These are phyloP conservation scores for Onygenales sp. DNA, from an alignment of 2,329 filamentous ascomycete species.

Conservation along the genomic window DNA sequence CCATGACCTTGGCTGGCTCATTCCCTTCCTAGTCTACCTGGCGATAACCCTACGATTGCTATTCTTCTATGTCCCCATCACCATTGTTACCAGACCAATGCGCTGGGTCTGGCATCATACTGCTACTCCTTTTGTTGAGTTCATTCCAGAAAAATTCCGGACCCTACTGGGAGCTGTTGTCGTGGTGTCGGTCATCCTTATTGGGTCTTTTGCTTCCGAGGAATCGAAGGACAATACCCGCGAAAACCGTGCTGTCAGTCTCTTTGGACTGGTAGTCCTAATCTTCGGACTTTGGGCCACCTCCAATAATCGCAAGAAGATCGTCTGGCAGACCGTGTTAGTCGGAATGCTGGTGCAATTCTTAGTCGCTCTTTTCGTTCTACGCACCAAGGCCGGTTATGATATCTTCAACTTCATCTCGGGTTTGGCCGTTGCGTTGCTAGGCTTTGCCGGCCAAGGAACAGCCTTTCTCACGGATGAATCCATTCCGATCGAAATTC, in stretches of 20 bases:
- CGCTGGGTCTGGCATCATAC: conserved; percentile 59
- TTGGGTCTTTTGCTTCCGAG: conserved; percentile 65
- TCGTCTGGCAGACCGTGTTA: conserved; percentile 67
- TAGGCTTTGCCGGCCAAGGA: conserved; percentile 67
- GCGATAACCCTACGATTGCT: conserved; percentile 63
- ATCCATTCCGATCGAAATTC: conserved; percentile 30
- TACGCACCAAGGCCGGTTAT: conserved; percentile 69
- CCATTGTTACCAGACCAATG: conserved; percentile 57
- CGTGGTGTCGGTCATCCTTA: conserved; percentile 62
- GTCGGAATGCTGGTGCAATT: conserved; percentile 85
- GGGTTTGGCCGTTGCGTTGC: conserved; percentile 58
- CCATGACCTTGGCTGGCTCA: conserved; percentile 66
- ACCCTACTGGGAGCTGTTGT: conserved; percentile 53
- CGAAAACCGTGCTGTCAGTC: conserved; percentile 66
- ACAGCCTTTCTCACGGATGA: conserved; percentile 57
- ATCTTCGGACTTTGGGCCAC: conserved; percentile 58
- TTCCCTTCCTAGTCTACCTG: conserved; percentile 76
- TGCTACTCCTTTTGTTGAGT: conserved; percentile 46
- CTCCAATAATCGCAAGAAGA: conserved; percentile 56
- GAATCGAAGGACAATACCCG: conserved; percentile 69
- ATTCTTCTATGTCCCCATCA: conserved; percentile 62
- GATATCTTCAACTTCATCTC: conserved; percentile 91
- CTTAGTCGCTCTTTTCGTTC: conserved; percentile 77
- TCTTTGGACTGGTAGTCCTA: conserved; percentile 69
- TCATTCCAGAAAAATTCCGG: conserved; percentile 59